These are phyloP conservation scores for Aspergillus intermedius DNA, from an alignment of 2,329 filamentous ascomycete species.

Conservation along the genomic window DNA sequence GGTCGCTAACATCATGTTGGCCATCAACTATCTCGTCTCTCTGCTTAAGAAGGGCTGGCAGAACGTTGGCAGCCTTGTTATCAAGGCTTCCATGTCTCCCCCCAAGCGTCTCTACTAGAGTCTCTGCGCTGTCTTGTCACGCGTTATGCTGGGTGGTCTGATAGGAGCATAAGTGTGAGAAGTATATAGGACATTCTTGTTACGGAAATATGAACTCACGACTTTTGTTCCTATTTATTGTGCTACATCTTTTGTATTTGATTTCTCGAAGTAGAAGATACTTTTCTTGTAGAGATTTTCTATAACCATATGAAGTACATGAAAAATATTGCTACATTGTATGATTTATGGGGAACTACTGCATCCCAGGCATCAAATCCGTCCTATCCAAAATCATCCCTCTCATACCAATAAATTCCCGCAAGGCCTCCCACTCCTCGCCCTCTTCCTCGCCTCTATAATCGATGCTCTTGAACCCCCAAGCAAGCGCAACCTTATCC, in stretches of 20 bases:
- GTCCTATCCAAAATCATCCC: conserved; percentile 87
- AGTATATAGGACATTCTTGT: conserved; percentile 22
- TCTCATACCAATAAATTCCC: conserved; percentile 73
- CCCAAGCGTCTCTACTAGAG: conserved; percentile 94
- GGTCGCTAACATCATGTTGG: conserved; percentile 97
- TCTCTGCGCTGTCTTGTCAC: conserved; percentile 20
- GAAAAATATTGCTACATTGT: neutral
- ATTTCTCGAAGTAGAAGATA: neutral
- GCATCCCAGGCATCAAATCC: conserved; percentile 90
- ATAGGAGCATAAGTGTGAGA: conserved; percentile 18
- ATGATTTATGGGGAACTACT: conserved; percentile 39
- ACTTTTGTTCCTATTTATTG: conserved; percentile 20
- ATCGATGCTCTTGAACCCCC: conserved; percentile 80
- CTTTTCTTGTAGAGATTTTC: conserved; percentile 1
- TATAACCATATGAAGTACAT: conserved; percentile 2
- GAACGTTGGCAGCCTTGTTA: conserved; percentile 98
- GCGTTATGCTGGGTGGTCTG: conserved; percentile 18
- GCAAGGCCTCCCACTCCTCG: conserved; percentile 77
- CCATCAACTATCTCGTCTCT: conserved; percentile 99
- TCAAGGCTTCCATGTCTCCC: conserved; percentile 99
- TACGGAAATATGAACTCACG: conserved; percentile 28
- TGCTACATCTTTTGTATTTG: conserved; percentile 4
- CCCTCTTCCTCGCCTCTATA: conserved; percentile 86
- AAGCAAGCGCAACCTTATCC: conserved; percentile 78
- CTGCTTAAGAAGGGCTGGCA: conserved; percentile 99